These are phyloP conservation scores for Nitzschia palea DNA, from an alignment of 108 stramenopile genomes.

Conservation along the genomic window DNA sequence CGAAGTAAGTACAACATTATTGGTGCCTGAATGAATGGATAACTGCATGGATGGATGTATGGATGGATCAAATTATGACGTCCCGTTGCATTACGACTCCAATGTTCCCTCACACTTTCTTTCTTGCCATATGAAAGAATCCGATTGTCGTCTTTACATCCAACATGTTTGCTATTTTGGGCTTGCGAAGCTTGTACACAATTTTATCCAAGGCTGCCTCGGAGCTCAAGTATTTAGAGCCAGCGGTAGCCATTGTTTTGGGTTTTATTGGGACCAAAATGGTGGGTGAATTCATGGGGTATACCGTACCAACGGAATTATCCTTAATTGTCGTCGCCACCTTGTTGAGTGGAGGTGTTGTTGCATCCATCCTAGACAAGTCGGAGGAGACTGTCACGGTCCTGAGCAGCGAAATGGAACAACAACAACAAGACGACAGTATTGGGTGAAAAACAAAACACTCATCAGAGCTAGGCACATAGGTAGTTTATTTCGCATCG, in stretches of 20 bases:
- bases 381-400: slow-evolving; percentile 1
- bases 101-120: slow-evolving; percentile 8
- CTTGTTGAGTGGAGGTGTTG: slow-evolving; percentile 70
- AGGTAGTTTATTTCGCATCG: no score
- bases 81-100: no score
- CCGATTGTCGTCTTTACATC: slow-evolving; percentile 93
- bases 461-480: no score
- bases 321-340: slow-evolving; percentile 72
- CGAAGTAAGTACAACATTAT: slow-evolving; percentile 50
- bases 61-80: no score
- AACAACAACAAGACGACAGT: no score
- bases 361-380: slow-evolving; percentile 24
- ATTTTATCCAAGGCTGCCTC: slow-evolving; percentile 89
- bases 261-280: slow-evolving; percentile 93
- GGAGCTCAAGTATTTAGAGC: slow-evolving; percentile 92
- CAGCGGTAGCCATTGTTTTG: slow-evolving; percentile 89
- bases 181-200: slow-evolving; percentile 90
- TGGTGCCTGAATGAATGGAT: no score
- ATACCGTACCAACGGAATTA: slow-evolving; percentile 60
- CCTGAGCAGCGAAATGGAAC: no score
- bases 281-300: slow-evolving; percentile 86
- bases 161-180: slow-evolving; percentile 97
- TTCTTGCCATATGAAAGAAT: slow-evolving; percentile 50
- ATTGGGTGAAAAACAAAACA: no score
- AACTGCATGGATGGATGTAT: no score